Base-by-base conservation (phyloP, 805 yeast genomes). In the Teunomyces aglyptinius region DNA sequence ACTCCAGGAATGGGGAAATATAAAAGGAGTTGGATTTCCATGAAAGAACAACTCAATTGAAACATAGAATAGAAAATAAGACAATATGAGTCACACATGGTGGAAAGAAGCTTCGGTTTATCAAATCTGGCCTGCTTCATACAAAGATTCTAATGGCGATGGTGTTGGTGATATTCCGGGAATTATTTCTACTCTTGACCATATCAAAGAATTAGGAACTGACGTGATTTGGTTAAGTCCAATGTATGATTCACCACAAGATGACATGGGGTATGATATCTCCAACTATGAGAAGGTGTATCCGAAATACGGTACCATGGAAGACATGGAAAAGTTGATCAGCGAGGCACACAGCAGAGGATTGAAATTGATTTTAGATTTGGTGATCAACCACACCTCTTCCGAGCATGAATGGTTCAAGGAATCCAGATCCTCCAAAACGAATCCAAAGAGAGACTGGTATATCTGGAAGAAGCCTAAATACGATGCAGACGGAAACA, bases 211-310 rank as follows among this genome's bases (percentile, higher is more conserved):
- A n/a, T 61, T 79, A 27, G 82, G 82, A 1, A 67, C 68, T 8
- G 81, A 77, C 45, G 73, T 75, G n/a, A 62, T 80, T 31, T 80
- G 85, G 85, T 58, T 81, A 43, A 75, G 78, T 20, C 85, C 85
- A 18, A 75, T 76, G 67, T 79, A 70, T 61, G 81, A 76, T 49
- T 75, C 81, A 2, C 85, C 85, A 4, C 80, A 76, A 57, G 77
- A 73, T 43, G 85, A 80, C 55, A 80, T 80, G 84, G 85, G 85
- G 3, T 80, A 80, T 57, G 85, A 80, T 56, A 77, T 81, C 54
- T 61, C 77, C 16, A 73, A 80, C 60, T 81, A 80, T 62, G 71
- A 76, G 59, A 68, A 61, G n/a, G 71, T 81, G 22, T 73, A 79
- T 58, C 73, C 77, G 15, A 65, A 67, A 48, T 80, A 77, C 58